phyloP scores from a whole-genome alignment of 345 rosid genomes.

The Linum usitatissimum region DNA sequence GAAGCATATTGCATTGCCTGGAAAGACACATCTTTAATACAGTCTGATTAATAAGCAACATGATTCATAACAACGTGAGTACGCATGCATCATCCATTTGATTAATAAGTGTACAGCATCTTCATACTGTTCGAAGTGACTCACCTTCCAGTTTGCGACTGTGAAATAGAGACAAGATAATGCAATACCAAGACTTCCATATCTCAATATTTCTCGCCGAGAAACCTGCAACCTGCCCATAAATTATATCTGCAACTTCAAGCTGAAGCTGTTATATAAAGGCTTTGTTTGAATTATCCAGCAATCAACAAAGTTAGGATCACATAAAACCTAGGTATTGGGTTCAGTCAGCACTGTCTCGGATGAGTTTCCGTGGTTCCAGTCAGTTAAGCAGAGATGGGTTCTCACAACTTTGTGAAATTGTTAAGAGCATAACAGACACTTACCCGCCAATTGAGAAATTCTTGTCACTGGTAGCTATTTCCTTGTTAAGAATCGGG shows the following conservation, averaged over 20 bases:
- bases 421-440: neutral
- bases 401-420: neutral
- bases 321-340: neutral
- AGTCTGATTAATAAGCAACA: neutral
- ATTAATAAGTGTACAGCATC: neutral
- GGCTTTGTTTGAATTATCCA: constrained; percentile 9
- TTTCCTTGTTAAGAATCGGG: constrained; percentile 16
- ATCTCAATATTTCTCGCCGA: constrained; percentile 71
- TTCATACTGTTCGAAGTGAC: neutral
- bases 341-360: neutral
- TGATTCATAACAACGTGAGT: neutral
- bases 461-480: constrained; percentile 17
- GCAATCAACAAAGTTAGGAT: constrained; percentile 3
- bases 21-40: constrained; percentile 8
- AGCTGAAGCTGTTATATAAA: constrained; percentile 23
- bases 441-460: constrained; percentile 40
- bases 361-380: neutral
- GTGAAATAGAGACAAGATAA: constrained; percentile 56
- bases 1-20: constrained; percentile 95
- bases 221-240: constrained; percentile 92
- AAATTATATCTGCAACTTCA: constrained; percentile 66
- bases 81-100: neutral
- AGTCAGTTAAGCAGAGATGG: neutral
- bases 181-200: constrained; percentile 74
- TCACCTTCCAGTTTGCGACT: constrained; percentile 70